Evolutionary conservation across 805 yeast genomes (phyloP), one percentile per base, ranked within the genome.

Genomic region (Lipomyces sp.): DNA sequence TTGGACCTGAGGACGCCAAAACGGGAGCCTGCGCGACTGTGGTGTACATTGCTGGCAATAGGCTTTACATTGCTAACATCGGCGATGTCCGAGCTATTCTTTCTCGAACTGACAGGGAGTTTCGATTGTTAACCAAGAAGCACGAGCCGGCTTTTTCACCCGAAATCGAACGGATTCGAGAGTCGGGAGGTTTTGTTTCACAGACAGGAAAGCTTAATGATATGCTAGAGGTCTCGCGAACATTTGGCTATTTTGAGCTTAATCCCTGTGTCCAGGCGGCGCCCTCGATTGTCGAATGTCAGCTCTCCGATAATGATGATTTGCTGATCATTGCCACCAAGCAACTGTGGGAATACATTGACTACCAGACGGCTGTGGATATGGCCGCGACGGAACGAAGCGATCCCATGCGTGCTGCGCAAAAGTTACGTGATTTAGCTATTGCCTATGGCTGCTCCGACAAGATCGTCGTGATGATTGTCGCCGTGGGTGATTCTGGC

Each of bases 371-470:
- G 13, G 97, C 96, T 0, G 96, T 93, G 45, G 99, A 95, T 77
- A 87, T 95, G 64, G 88, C 93, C 13, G 83, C 97, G 67, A 90
- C 88, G 69, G 90, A 88, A 73, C 87, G 86, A 72, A 87, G 87
- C 24, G 91, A 90, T 72, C 96, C 98, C 1, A 88, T 91, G 86
- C 76, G 87, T 33, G 98, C 98, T 0, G 98, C 99, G 0, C 96
- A 92, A 72, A 92, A 90, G 74, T 81, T 95, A 71, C 86, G 98
- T 74, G 99, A 95, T 77, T 92, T 89, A 80, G 98, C 98, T 0
- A 86, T 94, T 67, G 88, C 97, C 1, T 95, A 92, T 77, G 98
- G 98, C 30, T 89, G 94, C 53, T 79, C 84, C 2, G 92, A 90
- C 57, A 90, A 90, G 72, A 82, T 90, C 11, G 86, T 93, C 15